phyloP scores from a whole-genome alignment of 139 green algal species.

The Chlamydomonas eustigma region DNA sequence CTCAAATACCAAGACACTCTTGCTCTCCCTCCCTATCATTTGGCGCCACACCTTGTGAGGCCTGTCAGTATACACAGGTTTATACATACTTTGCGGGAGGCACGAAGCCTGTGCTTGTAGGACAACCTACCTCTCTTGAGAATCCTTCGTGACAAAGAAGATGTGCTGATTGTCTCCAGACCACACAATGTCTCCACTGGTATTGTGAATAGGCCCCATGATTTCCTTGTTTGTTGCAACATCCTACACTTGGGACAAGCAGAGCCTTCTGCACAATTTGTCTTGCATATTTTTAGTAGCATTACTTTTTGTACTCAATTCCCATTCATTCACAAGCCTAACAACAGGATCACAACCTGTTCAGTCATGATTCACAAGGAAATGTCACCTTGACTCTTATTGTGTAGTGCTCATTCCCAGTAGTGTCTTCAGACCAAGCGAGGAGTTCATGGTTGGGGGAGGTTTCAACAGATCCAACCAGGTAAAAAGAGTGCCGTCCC shows the following conservation, averaged over 20 bases:
- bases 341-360: too few relatives aligned
- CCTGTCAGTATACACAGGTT: too few relatives aligned
- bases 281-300: too few relatives aligned
- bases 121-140: slow-evolving; percentile 58
- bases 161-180: slow-evolving; percentile 59
- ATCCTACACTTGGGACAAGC: too few relatives aligned
- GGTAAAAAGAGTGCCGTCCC: slow-evolving; percentile 46
- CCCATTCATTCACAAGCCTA: too few relatives aligned
- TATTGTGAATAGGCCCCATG: slow-evolving; percentile 55
- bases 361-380: too few relatives aligned
- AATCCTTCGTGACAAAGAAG: slow-evolving; percentile 80
- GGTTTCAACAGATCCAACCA: slow-evolving; percentile 34
- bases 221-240: slow-evolving; percentile 21
- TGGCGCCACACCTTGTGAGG: slow-evolving; percentile 21
- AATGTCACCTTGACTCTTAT: slow-evolving; percentile 67
- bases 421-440: slow-evolving; percentile 71
- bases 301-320: too few relatives aligned
- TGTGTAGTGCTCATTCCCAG: slow-evolving; percentile 77
- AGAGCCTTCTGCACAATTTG: too few relatives aligned
- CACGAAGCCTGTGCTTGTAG: too few relatives aligned
- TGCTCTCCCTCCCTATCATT: slow-evolving; percentile 43
- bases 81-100: too few relatives aligned
- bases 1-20: slow-evolving; percentile 70
- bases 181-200: slow-evolving; percentile 54
- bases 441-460: slow-evolving; percentile 65